Evolutionary conservation across 371 early-diverging fungal genomes (phyloP), one percentile per base, ranked within the genome.

Genomic region (Haplosporangium sp.): DNA sequence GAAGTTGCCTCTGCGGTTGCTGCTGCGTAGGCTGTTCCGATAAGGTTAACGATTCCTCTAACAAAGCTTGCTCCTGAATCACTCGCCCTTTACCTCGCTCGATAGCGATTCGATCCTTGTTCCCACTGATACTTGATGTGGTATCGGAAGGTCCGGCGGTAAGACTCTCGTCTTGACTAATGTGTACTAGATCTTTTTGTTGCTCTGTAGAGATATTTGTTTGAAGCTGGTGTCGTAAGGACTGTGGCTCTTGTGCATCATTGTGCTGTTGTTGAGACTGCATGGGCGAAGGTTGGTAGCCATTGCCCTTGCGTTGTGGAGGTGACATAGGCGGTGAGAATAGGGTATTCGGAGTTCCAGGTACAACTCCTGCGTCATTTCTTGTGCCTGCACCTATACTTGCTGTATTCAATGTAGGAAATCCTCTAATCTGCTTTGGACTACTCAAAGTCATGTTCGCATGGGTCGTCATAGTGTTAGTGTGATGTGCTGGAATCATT

Each of bases 291-390:
- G n/a, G 60, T 1, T 53, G 63, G n/a, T 67, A 47, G 21, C 29
- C 29, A 29, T 38, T 20, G 5, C 52, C 43, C 29, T 11, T 43
- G 20, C 67, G 53, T 41, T 37, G 36, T 38, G 62, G 36, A 11
- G 69, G 64, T 3, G 73, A 73, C n/a, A 69, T 23, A 13, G 74
- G 69, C 16, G 76, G 67, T 3, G 70, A 66, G 23, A 66, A 75
- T 64, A 75, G 66, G 45, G 48, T 21, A 5, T 55, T 62, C 37
- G 62, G 21, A 0, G 53, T 41, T 40, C 60, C 64, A 0, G 51
- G 45, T 2, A 50, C 50, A 8, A 21, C 29, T 2, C 52, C 54
- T 29, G 14, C 23, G 13, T 54, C 46, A 42, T 40, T 51, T 14
- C 59, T 50, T 36, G n/a, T 16, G 9, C 59, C 69, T 0, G 46